Percentiles rank a stretch among this genome's conserved stretches.
Evolutionary conservation across 352 stramenopile species (phyloP).

Genomic region (Phytophthora nicotianae): DNA sequence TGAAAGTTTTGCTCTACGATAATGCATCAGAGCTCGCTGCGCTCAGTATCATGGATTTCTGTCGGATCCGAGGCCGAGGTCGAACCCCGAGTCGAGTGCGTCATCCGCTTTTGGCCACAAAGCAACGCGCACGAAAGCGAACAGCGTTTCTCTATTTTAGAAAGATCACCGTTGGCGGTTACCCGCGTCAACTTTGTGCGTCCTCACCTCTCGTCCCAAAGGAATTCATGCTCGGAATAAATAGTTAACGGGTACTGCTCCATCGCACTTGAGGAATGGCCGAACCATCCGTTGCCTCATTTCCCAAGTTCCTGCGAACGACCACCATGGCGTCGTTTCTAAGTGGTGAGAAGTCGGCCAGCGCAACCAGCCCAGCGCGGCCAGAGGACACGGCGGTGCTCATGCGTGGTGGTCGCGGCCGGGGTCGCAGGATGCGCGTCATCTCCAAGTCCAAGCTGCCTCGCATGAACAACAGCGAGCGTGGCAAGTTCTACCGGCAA

Average conservation of each 20-base stretch:
- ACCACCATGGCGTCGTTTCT: conserved; percentile 13
- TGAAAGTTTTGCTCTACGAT: not conserved
- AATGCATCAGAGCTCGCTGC: not conserved
- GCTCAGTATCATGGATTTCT: too few species aligned
- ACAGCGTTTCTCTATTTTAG: not conserved
- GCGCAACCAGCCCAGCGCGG: conserved; percentile 4
- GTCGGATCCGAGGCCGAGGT: not conserved
- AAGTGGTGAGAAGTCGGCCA: conserved; percentile 5
- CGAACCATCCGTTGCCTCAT: conserved; percentile 12
- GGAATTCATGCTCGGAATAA: not conserved
- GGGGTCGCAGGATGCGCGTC: conserved; percentile 31
- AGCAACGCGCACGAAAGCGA: conserved; percentile 3
- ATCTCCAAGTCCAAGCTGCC: conserved; percentile 47
- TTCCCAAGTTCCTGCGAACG: conserved; percentile 7
- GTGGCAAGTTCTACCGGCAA: conserved; percentile 69
- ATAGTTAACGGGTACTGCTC: conserved; percentile 18
- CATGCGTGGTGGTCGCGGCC: conserved; percentile 18
- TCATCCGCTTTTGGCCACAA: conserved; percentile 1
- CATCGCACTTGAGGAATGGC: conserved; percentile 23
- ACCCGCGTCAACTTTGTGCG: conserved; percentile 5
- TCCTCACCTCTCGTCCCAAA: conserved; percentile 9
- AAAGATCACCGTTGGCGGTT: conserved; percentile 11
- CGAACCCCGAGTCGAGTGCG: not conserved
- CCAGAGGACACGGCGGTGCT: conserved; percentile 22
- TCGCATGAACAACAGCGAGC: conserved; percentile 73